Conservation (phyloP, 1,139 yeast genomes). For the Arxiozyma slooffiae region DNA sequence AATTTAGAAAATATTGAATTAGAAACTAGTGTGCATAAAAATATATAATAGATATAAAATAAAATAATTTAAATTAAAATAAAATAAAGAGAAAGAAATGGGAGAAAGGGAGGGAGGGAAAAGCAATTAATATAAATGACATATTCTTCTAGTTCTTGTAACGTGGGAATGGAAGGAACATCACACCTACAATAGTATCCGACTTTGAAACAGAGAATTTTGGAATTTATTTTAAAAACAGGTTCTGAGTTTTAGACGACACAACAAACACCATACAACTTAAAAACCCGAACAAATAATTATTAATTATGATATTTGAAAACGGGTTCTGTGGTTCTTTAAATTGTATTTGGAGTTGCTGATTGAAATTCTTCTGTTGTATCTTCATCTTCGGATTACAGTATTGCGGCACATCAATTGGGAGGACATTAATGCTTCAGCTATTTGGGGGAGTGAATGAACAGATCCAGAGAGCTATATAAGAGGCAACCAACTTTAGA, state of each 20-base stretch:
- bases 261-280: not conserved
- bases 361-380: not conserved
- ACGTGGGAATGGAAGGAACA: too few relatives aligned
- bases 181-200: not conserved
- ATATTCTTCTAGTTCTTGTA: too few relatives aligned
- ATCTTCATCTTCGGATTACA: not conserved
- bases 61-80: too few relatives aligned
- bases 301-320: not conserved
- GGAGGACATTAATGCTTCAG: not conserved
- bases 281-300: not conserved
- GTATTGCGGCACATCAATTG: too few relatives aligned
- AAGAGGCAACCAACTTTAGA: too few relatives aligned
- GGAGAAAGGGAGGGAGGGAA: not conserved
- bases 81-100: not conserved
- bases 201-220: too few relatives aligned
- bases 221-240: too few relatives aligned
- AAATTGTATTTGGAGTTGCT: not conserved
- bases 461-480: too few relatives aligned
- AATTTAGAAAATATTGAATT: not conserved
- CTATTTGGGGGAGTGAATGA: too few relatives aligned
- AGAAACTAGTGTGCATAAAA: not conserved
- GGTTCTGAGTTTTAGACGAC: too few relatives aligned
- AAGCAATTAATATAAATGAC: too few relatives aligned
- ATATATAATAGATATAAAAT: not conserved
- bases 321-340: not conserved